A percentile compares a stretch with the other conserved stretches of the same genome.
Conservation (phyloP, 768 basidiomycete species). For the Dictyophora rubrovolvata region DNA sequence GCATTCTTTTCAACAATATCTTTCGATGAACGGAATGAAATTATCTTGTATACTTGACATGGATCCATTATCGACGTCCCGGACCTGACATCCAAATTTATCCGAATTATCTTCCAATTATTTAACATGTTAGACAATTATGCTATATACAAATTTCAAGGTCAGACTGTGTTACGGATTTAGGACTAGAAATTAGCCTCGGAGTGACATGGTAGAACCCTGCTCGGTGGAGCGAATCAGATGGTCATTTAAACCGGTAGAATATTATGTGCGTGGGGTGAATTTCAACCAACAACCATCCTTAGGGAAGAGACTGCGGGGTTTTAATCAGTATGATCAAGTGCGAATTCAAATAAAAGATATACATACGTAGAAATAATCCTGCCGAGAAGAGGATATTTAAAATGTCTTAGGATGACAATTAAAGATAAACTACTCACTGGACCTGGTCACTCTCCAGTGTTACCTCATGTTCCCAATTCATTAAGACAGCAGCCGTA, state of each 20-base stretch:
- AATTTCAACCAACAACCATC: constrained; percentile 82
- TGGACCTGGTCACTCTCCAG: constrained; percentile 69
- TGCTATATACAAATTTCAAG: no score
- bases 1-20: no score
- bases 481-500: constrained; percentile 63
- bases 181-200: no score
- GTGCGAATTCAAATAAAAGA: background rate
- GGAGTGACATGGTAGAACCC: no score
- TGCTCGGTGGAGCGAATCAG: no score
- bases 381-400: constrained; percentile 29
- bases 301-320: constrained; percentile 71
- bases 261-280: constrained; percentile 40
- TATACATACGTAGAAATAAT: constrained; percentile 75
- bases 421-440: constrained; percentile 35
- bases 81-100: no score
- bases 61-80: no score
- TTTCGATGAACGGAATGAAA: no score
- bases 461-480: constrained; percentile 85
- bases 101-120: no score
- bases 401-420: background rate
- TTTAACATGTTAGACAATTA: no score
- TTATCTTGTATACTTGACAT: no score
- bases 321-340: background rate
- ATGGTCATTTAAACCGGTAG: background rate
- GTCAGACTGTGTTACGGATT: no score